Evolutionary conservation across 148 eudicot species (phyloP), one percentile per base, ranked within the genome.

Genomic region (Chenopodium suecicum): DNA sequence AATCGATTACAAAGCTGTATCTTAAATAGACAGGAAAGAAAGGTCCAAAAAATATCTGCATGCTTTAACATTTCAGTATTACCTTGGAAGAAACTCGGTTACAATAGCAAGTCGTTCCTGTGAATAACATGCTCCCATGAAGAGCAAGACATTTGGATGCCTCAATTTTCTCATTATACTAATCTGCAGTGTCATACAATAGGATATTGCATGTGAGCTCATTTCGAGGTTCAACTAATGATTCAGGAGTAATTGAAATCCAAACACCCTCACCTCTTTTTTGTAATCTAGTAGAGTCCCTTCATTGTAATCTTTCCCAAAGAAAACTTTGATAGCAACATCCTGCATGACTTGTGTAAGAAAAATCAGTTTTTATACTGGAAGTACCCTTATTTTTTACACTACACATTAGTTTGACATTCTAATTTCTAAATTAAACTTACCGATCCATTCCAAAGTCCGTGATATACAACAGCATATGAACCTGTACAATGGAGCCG

Each of bases 371-470:
- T 73, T 20, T 23, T 41, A 19, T 66, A 72, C 32, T 27, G 62
- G 23, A 60, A 47, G 44, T 20, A 52, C 47, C 41, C 20, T 47
- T 23, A 2, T 47, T 63, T 63, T 47, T 25, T 73, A 29, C 2
- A 73, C 20, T 71, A 37, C 10, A 11, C 25, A 17, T 50, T 17
- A 71, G 48, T 4, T 58, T 76, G 25, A 75, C 68, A 77, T 66
- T 34, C 23, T 47, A 60, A 23, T 56, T 3, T 56, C 22, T 56
- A 56, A 7, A 11, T 9, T 76, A 7, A 54, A 86, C 85, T 68
- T 88, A 94, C 98, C 84, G 94, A 94, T 85, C 94, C 94, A 80
- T 91, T 91, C 98, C 98, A 94, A 75, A 90, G 78, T 81, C 98
- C 98, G 65, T 83, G 97, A 79, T 91, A 90, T 29, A 94, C 98